phyloP scores from a whole-genome alignment of 2,329 filamentous ascomycete genomes.

The Aureobasidium leucospermi region DNA sequence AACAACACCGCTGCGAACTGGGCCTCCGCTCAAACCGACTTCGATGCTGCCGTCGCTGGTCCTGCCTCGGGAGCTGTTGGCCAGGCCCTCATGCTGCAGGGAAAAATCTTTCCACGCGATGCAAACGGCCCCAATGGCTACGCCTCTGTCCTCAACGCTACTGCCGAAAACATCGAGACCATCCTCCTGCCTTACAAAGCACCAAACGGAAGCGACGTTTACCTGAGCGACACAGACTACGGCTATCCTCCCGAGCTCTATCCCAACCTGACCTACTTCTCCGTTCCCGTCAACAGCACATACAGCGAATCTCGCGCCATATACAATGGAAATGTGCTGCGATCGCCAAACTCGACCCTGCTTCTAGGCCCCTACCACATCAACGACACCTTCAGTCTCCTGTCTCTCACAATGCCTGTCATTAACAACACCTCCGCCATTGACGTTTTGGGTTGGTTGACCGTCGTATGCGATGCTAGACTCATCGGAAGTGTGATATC shows the following conservation, averaged over 20 bases:
- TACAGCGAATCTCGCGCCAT: slow-evolving; percentile 31
- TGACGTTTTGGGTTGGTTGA: slow-evolving; percentile 76
- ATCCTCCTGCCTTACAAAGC: slow-evolving; percentile 57
- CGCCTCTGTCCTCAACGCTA: slow-evolving; percentile 58
- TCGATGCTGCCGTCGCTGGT: slow-evolving; percentile 62
- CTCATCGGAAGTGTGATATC: slow-evolving; percentile 56
- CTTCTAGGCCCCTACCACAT: slow-evolving; percentile 68
- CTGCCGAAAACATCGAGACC: slow-evolving; percentile 33
- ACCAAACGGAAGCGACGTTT: slow-evolving; percentile 50
- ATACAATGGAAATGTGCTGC: slow-evolving; percentile 37
- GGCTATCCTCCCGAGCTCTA: slow-evolving; percentile 69
- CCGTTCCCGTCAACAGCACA: slow-evolving; percentile 28
- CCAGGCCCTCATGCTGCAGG: slow-evolving; percentile 56
- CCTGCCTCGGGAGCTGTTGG: slow-evolving; percentile 34
- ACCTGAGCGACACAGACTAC: slow-evolving; percentile 52
- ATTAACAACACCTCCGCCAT: slow-evolving; percentile 55
- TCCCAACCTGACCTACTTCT: slow-evolving; percentile 65
- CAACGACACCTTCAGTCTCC: slow-evolving; percentile 64
- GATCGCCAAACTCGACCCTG: slow-evolving; percentile 46
- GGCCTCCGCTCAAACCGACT: slow-evolving; percentile 52
- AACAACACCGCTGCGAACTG: slow-evolving; percentile 56
- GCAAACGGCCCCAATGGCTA: slow-evolving; percentile 45
- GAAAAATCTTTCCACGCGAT: slow-evolving; percentile 64
- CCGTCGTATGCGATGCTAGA: slow-evolving; percentile 62
- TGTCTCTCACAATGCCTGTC: slow-evolving; percentile 77